Percentiles rank a stretch among this genome's conserved stretches.
These are phyloP conservation scores for Podochytrium sp. DNA, from an alignment of 192 early-diverging fungal species.

Conservation along the genomic window DNA sequence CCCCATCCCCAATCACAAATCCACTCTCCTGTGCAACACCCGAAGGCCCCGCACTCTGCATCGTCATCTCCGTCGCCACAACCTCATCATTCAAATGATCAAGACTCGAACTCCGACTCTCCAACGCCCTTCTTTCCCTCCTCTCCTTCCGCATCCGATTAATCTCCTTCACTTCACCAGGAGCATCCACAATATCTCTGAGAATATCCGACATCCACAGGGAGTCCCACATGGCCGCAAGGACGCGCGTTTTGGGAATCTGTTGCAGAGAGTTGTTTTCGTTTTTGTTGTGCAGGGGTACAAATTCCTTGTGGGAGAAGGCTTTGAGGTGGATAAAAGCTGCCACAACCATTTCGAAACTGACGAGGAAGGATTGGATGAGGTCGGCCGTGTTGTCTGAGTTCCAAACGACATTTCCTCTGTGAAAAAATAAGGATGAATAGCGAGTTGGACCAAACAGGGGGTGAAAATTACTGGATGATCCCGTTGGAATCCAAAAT, in stretches of 20 bases:
- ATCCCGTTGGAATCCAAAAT: slow-evolving; percentile 57
- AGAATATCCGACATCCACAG: slow-evolving; percentile 35
- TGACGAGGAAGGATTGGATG: slow-evolving; percentile 48
- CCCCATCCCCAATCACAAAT: slow-evolving; percentile 29
- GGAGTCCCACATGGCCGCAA: slow-evolving; percentile 25
- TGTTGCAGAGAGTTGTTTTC: neutral
- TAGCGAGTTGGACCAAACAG: slow-evolving; percentile 41
- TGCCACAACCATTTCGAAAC: slow-evolving; percentile 66
- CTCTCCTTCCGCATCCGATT: slow-evolving; percentile 1
- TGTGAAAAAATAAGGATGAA: neutral
- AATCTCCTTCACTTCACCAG: slow-evolving; percentile 24
- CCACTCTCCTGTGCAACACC: slow-evolving; percentile 13
- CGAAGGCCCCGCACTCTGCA: neutral
- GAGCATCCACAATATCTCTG: slow-evolving; percentile 33
- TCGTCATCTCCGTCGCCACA: neutral
- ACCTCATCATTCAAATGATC: neutral
- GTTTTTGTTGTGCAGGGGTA: neutral
- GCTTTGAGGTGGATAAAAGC: slow-evolving; percentile 61
- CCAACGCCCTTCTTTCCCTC: neutral
- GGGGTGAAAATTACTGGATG: slow-evolving; percentile 51
- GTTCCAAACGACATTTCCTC: slow-evolving; percentile 4
- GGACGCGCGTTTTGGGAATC: slow-evolving; percentile 19
- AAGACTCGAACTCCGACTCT: neutral
- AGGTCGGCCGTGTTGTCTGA: slow-evolving; percentile 19
- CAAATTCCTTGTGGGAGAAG: slow-evolving; percentile 36